Base-by-base conservation (phyloP, 192 early-diverging fungal genomes). In the Phlyctochytrium planicorne region DNA sequence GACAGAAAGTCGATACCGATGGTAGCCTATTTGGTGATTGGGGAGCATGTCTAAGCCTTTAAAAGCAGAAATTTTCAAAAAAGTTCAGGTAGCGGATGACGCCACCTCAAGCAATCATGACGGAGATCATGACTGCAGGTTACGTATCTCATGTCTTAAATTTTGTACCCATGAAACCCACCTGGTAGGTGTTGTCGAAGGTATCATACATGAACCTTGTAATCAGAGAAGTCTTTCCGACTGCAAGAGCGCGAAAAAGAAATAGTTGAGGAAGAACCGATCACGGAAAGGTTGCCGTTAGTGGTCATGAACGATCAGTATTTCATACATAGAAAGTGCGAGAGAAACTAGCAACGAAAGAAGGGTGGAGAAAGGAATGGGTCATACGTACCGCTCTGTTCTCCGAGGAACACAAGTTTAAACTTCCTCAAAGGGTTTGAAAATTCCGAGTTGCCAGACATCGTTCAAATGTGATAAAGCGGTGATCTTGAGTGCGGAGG, bases 151-250 rank as follows among this genome's bases (percentile, higher is more conserved):
- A 47, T 47, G 40, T 6, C 40, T 14, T 47, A n/a, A n/a, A n/a
- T 57, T 31, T 29, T 17, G 16, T 31, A 25, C 27, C 56, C 56
- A 12, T 65, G n/a, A n/a, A n/a, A n/a, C n/a, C n/a, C n/a, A 75
- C 77, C 68, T 84, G 94, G 80, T 99, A 98, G 34, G 94, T 94
- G 68, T 94, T 95, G 86, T 99, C 96, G 75, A 99, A 99, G n/a
- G 94, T 98, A 71, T 99, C 97, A 76, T 99, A 98, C 96, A 99
- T 99, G 80, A 99, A 99, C 30, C 97, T 88, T 20, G 96, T 99
- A 68, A 99, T 98, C 52, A 99, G 87, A 10, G 96, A 98, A 1
- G 97, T 99, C 75, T 99, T 98, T 33, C 96, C 96, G 27, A 97
- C 95, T 95, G 78, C 32, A 2, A 27, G 25, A 32, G n/a, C 20